A percentile compares a stretch with the other conserved stretches of the same genome.
These are phyloP conservation scores for Chaetoscypha palmicola DNA, from an alignment of 2,329 filamentous ascomycete genomes.

Conservation along the genomic window DNA sequence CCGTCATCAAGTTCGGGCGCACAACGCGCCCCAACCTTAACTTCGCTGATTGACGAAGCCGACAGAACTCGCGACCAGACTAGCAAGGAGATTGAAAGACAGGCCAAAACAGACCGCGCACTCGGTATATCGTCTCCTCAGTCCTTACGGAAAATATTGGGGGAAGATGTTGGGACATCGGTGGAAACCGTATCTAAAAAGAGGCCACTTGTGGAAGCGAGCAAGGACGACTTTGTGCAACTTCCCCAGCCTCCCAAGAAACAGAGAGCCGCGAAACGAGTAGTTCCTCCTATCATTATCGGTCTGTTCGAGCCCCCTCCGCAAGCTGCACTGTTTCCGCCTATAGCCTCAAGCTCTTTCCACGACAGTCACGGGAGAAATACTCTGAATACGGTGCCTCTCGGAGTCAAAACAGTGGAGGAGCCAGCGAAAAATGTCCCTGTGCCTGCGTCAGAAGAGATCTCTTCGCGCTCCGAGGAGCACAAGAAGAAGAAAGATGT, in stretches of 20 bases:
- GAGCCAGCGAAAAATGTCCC: constrained; percentile 2
- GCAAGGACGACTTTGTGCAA: constrained; percentile 57
- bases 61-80: constrained; percentile 27
- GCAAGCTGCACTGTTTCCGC: constrained; percentile 52
- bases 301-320: constrained; percentile 56
- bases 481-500: constrained; percentile 37
- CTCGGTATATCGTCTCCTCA: constrained; percentile 30
- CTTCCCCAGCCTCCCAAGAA: constrained; percentile 59
- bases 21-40: constrained; percentile 14
- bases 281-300: constrained; percentile 59
- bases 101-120: constrained; percentile 16
- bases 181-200: constrained; percentile 41
- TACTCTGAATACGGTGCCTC: constrained; percentile 27
- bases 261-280: constrained; percentile 48
- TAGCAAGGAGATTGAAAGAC: constrained; percentile 14
- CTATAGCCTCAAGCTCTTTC: constrained; percentile 52
- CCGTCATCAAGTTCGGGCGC: constrained; percentile 8
- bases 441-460: constrained; percentile 2
- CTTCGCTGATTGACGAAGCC: constrained; percentile 18
- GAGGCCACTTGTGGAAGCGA: constrained; percentile 40
- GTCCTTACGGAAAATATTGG: constrained; percentile 31
- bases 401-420: constrained; percentile 14
- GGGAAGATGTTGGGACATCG: constrained; percentile 25
- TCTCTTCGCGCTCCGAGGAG: constrained; percentile 2
- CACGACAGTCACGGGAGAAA: constrained; percentile 40